Percentiles rank a stretch among this genome's conserved stretches.
Evolutionary conservation across 164 flowering plant genomes (phyloP).

Genomic region (Chloranthus sessilifolius): DNA sequence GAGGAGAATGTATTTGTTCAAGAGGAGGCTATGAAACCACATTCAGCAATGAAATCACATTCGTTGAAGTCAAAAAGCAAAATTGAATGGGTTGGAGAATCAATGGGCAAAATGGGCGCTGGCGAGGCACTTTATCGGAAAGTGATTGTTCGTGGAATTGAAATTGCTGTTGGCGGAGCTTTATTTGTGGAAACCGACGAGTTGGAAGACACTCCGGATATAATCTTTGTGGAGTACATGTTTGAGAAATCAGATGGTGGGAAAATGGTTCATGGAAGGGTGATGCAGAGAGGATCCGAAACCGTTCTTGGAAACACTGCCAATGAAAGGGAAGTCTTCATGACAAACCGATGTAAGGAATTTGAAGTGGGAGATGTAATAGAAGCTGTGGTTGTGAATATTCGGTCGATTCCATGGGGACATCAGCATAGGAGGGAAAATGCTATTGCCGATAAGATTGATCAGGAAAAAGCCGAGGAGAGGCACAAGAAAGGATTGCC

Average conservation of each 20-base stretch:
- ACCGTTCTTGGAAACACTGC: conserved; percentile 84
- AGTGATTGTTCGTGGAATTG: conserved; percentile 42
- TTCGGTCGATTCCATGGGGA: conserved; percentile 66
- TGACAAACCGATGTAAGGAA: conserved; percentile 66
- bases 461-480: conserved; percentile 66
- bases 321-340: conserved; percentile 79
- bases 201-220: conserved; percentile 34
- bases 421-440: conserved; percentile 66
- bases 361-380: conserved; percentile 52
- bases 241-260: conserved; percentile 49
- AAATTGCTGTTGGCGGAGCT: conserved; percentile 39
- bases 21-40: conserved; percentile 17
- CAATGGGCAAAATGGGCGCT: conserved; percentile 29
- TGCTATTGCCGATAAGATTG: conserved; percentile 38
- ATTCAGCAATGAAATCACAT: too few relatives aligned
- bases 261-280: conserved; percentile 82
- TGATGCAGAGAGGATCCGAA: conserved; percentile 52
- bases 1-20: conserved; percentile 18
- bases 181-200: conserved; percentile 47
- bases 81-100: conserved; percentile 45
- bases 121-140: conserved; percentile 36
- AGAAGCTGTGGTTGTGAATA: conserved; percentile 41
- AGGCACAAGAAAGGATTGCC: conserved; percentile 68
- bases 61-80: conserved; percentile 30
- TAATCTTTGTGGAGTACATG: conserved; percentile 84